Evolutionary conservation across 441 rosid genomes (phyloP).

Genomic region (Pelargonium cotyledonis): DNA sequence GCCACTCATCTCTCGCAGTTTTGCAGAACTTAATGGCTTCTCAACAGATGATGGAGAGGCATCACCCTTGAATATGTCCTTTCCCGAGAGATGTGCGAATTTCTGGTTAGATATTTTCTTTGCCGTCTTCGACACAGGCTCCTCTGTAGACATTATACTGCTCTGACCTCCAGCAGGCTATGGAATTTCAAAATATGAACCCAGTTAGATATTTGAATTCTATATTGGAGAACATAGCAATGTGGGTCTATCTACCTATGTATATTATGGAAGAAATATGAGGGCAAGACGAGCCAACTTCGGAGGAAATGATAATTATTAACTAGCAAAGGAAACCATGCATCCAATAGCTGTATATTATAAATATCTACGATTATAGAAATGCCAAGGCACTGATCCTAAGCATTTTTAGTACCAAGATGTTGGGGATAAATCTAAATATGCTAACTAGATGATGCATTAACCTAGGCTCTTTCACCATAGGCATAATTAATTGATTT

Average conservation of each 20-base stretch:
- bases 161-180: slow-evolving; percentile 92
- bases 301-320: too few species aligned
- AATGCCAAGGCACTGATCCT: background rate
- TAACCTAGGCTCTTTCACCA: background rate
- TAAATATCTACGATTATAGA: background rate
- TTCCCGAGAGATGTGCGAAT: slow-evolving; percentile 75
- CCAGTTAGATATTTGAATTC: slow-evolving; percentile 4
- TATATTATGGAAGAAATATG: too few species aligned
- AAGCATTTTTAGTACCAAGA: background rate
- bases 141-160: slow-evolving; percentile 55
- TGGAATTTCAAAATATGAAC: slow-evolving; percentile 19
- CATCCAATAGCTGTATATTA: too few species aligned
- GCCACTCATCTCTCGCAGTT: slow-evolving; percentile 80
- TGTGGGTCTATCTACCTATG: too few species aligned
- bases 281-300: too few species aligned
- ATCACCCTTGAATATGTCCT: slow-evolving; percentile 77
- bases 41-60: slow-evolving; percentile 49
- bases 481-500: too few species aligned
- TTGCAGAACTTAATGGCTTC: slow-evolving; percentile 63
- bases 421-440: background rate
- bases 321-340: background rate
- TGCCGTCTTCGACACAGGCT: slow-evolving; percentile 59
- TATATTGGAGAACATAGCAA: background rate
- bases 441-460: background rate
- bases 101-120: slow-evolving; percentile 82